Conservation (phyloP, 768 basidiomycete genomes). For the Gymnopilus dilepis region DNA sequence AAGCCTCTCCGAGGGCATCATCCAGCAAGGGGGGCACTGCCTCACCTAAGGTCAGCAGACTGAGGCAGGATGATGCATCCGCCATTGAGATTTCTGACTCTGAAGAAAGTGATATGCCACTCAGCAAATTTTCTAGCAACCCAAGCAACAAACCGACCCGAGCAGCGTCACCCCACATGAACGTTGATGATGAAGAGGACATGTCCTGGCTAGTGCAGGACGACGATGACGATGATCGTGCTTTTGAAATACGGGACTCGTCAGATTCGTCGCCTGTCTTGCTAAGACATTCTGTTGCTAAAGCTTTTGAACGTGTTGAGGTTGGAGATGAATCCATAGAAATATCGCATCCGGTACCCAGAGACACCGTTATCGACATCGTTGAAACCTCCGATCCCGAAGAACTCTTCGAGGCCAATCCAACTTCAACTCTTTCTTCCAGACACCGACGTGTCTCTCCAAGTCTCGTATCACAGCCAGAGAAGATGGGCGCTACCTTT, state of each 20-base stretch:
- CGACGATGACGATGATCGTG: conserved; percentile 66
- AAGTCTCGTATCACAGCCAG: conserved; percentile 13
- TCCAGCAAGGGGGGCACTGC: not conserved
- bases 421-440: conserved; percentile 25
- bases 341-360: conserved; percentile 22
- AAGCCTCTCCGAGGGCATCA: not conserved
- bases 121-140: not conserved
- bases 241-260: conserved; percentile 56
- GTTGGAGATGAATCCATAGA: conserved; percentile 34
- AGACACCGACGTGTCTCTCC: not conserved
- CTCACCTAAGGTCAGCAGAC: not conserved
- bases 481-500: conserved; percentile 7
- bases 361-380: conserved; percentile 13
- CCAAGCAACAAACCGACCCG: not conserved
- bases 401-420: conserved; percentile 22
- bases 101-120: conserved; percentile 21
- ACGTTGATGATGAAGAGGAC: conserved; percentile 34
- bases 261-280: conserved; percentile 51
- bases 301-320: conserved; percentile 14
- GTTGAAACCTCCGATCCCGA: conserved; percentile 18
- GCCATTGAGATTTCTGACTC: conserved; percentile 37
- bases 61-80: conserved; percentile 16
- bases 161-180: not conserved
- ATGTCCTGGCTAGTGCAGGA: conserved; percentile 73
- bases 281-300: conserved; percentile 12